Percentiles rank a stretch among this genome's conserved stretches.
Evolutionary conservation across 306 rosid species (phyloP).

Genomic region (Lablab purpureus): DNA sequence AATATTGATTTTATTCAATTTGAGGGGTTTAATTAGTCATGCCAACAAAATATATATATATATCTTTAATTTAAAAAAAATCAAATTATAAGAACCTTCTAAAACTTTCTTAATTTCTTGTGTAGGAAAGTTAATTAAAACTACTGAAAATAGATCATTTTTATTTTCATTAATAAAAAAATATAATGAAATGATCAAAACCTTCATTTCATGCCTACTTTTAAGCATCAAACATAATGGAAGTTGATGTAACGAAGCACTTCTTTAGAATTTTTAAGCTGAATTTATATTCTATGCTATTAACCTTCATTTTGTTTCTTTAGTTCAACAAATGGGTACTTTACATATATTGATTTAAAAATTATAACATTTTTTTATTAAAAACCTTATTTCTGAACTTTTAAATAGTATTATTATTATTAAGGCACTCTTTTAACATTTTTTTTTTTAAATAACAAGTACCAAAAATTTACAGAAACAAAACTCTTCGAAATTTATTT

Average conservation of each 20-base stretch:
- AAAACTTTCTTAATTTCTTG: background rate
- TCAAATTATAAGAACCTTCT: background rate
- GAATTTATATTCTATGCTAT: background rate
- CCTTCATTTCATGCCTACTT: background rate
- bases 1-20: background rate
- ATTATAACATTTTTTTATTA: background rate
- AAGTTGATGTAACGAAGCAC: background rate
- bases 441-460: too few species aligned
- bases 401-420: background rate
- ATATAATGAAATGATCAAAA: background rate
- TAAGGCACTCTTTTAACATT: background rate
- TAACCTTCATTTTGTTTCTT: background rate
- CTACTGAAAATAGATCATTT: too few species aligned
- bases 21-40: background rate
- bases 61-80: background rate
- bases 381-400: too few species aligned
- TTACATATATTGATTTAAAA: background rate
- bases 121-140: background rate
- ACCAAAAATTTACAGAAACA: too few species aligned
- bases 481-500: too few species aligned
- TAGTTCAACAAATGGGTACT: background rate
- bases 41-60: background rate
- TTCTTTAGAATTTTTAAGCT: background rate
- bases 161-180: background rate
- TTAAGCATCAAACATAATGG: slow-evolving; percentile 3